phyloP scores from a whole-genome alignment of 495 filamentous ascomycete species.

The Penicillium paradoxum region DNA sequence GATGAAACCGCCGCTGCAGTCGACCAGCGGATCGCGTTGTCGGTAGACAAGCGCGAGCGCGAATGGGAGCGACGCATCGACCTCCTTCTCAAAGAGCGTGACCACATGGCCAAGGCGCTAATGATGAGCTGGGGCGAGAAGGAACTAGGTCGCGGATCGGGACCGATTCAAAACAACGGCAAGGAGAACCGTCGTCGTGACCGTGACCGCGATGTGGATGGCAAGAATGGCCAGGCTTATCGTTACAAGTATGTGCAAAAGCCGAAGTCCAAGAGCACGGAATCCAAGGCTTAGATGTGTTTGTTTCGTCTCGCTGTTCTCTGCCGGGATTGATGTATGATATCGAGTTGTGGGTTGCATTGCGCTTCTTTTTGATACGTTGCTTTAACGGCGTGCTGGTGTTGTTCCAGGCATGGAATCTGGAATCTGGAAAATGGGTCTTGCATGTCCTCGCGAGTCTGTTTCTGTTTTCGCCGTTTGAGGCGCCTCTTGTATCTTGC shows the following conservation, averaged over 20 bases:
- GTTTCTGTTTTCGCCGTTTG: not conserved
- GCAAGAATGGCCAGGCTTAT: conserved; percentile 39
- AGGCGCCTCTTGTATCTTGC: not conserved
- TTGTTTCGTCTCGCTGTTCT: not conserved
- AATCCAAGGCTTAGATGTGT: conserved; percentile 13
- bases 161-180: conserved; percentile 17
- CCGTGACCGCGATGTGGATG: conserved; percentile 16
- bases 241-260: conserved; percentile 39
- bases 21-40: conserved; percentile 40
- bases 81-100: conserved; percentile 52
- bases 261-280: conserved; percentile 16
- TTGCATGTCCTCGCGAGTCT: not conserved
- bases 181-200: conserved; percentile 26
- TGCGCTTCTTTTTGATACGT: not conserved
- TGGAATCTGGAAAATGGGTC: not conserved
- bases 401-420: not conserved
- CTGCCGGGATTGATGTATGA: not conserved
- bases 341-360: not conserved
- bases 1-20: conserved; percentile 38
- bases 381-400: not conserved
- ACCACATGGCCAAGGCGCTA: conserved; percentile 48
- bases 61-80: conserved; percentile 50
- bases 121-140: conserved; percentile 49
- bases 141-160: conserved; percentile 32
- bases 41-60: conserved; percentile 45